Evolutionary conservation across 139 green algal genomes (phyloP).

Genomic region (Picochlorum sp.): DNA sequence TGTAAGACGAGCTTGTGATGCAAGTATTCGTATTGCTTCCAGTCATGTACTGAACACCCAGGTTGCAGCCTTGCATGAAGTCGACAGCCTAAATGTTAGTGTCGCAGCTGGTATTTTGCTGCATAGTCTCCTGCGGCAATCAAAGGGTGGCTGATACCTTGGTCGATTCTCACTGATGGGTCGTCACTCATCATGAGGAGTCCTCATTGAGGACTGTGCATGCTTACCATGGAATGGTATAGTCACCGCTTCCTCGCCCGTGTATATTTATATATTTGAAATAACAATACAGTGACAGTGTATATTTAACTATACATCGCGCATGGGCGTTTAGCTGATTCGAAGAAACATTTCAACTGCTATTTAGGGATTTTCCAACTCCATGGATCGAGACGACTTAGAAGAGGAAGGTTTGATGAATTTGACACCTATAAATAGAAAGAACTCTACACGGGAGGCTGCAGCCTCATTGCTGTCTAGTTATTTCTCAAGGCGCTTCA

Average conservation of each 20-base stretch:
- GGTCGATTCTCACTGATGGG: no score
- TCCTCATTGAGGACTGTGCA: no score
- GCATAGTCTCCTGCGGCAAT: conserved; percentile 37
- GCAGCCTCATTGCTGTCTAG: conserved; percentile 29
- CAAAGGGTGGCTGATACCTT: no score
- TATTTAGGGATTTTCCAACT: neutral
- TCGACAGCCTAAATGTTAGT: conserved; percentile 90
- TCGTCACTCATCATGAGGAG: no score
- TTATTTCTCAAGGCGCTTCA: conserved; percentile 46
- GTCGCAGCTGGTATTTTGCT: conserved; percentile 86
- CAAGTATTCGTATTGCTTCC: conserved; percentile 13
- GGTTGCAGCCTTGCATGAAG: conserved; percentile 7
- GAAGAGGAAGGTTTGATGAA: conserved; percentile 10
- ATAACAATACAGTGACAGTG: no score
- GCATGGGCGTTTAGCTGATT: no score
- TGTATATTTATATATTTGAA: no score
- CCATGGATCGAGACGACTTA: neutral
- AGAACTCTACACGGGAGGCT: conserved; percentile 15
- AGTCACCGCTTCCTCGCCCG: no score
- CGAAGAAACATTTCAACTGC: no score
- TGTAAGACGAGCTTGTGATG: conserved; percentile 51
- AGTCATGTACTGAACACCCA: neutral
- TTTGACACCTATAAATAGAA: neutral
- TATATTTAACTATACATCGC: no score
- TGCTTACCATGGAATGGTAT: no score